phyloP scores from a whole-genome alignment of 108 stramenopile genomes.

The Fragilaria radians region DNA sequence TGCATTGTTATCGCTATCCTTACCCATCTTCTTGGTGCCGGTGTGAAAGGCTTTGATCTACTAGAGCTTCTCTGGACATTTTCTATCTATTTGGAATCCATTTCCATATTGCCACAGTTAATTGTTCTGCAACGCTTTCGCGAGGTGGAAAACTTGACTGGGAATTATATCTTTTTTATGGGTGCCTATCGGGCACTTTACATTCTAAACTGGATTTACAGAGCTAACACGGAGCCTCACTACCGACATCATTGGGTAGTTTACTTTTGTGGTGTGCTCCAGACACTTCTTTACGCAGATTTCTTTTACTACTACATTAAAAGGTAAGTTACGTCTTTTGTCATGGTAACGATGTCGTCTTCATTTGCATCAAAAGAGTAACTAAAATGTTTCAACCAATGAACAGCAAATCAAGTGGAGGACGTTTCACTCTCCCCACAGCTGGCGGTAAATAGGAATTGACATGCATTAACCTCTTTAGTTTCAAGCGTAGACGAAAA shows the following conservation, averaged over 20 bases:
- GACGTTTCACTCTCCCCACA: constrained; percentile 78
- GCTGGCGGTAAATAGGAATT: constrained; percentile 4
- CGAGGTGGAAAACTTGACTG: constrained; percentile 97
- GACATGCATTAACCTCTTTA: neutral
- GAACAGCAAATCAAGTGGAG: constrained; percentile 61
- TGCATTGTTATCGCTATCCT: constrained; percentile 80
- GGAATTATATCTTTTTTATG: constrained; percentile 97
- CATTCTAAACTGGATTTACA: constrained; percentile 99
- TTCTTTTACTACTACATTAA: constrained; percentile 98
- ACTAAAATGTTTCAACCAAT: too few species aligned
- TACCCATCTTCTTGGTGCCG: constrained; percentile 65
- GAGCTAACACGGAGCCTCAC: constrained; percentile 76
- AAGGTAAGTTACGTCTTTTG: constrained; percentile 8
- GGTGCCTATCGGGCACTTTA: constrained; percentile 96
- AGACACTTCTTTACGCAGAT: constrained; percentile 96
- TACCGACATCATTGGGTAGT: constrained; percentile 94
- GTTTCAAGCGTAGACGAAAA: too few species aligned
- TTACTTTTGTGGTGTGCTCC: constrained; percentile 90
- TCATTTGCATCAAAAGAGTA: too few species aligned
- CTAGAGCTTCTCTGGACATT: constrained; percentile 93
- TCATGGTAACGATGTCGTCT: neutral
- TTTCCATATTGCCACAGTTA: constrained; percentile 97
- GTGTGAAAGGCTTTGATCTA: constrained; percentile 30
- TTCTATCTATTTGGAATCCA: constrained; percentile 91
- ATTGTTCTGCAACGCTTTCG: constrained; percentile 95